Percentiles rank a stretch among this genome's conserved stretches.
Evolutionary conservation across 2,329 filamentous ascomycete genomes (phyloP).

Genomic region (Pseudonectria foliicola): DNA sequence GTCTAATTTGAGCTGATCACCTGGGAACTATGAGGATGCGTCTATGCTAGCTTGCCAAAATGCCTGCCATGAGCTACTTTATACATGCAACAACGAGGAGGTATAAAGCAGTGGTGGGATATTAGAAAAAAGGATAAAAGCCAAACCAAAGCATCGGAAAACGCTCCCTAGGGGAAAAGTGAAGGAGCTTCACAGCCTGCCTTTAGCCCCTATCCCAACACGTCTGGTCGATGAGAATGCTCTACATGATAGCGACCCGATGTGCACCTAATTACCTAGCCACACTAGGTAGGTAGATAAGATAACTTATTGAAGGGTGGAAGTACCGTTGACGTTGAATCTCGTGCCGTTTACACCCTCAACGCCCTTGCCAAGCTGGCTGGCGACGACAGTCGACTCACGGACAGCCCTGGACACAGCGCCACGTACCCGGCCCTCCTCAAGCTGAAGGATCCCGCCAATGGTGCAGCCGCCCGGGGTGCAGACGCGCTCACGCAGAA

Average conservation of each 20-base stretch:
- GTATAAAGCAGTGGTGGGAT: too few relatives aligned
- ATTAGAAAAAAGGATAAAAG: too few relatives aligned
- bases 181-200: too few relatives aligned
- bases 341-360: slow-evolving; percentile 32
- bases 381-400: slow-evolving; percentile 63
- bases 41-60: slow-evolving; percentile 9
- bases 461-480: slow-evolving; percentile 76
- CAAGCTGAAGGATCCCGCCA: slow-evolving; percentile 63
- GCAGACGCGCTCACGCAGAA: slow-evolving; percentile 68
- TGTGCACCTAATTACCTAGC: too few relatives aligned
- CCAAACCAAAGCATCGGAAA: too few relatives aligned
- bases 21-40: slow-evolving; percentile 15
- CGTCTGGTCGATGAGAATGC: too few relatives aligned
- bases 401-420: slow-evolving; percentile 61
- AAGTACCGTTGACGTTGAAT: slow-evolving; percentile 5
- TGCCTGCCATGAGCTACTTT: slow-evolving; percentile 10
- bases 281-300: too few relatives aligned
- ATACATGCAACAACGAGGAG: slow-evolving; percentile 10
- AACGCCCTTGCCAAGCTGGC: slow-evolving; percentile 45
- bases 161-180: too few relatives aligned
- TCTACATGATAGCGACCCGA: too few relatives aligned
- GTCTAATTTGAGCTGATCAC: slow-evolving; percentile 19
- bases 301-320: slow-evolving; percentile 11
- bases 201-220: too few relatives aligned
- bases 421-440: slow-evolving; percentile 64